Conservation (phyloP, 331 rosid genomes). For the Ulmus americana region DNA sequence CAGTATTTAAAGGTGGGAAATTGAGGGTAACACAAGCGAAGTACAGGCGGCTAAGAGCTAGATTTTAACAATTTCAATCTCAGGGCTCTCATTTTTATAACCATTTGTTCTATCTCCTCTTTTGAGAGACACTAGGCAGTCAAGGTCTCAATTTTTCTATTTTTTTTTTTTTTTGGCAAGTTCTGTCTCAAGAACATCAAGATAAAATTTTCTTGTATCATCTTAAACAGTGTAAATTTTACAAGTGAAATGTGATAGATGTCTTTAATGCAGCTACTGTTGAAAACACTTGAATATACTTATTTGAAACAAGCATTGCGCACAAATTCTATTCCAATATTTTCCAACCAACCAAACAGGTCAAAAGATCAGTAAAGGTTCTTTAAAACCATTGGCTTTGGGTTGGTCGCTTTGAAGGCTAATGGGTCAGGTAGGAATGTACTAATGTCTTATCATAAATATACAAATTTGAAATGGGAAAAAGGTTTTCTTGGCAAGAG, state of each 20-base stretch:
- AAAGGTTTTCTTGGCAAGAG: too few relatives aligned
- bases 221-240: constrained; percentile 39
- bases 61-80: constrained; percentile 20
- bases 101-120: constrained; percentile 28
- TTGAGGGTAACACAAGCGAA: constrained; percentile 2
- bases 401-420: too few relatives aligned
- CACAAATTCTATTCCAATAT: too few relatives aligned
- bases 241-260: constrained; percentile 23
- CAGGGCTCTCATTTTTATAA: constrained; percentile 23
- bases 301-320: too few relatives aligned
- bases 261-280: constrained; percentile 1
- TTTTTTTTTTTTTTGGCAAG: constrained; percentile 3
- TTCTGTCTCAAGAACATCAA: constrained; percentile 22
- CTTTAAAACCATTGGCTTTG: too few relatives aligned
- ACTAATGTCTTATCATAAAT: too few relatives aligned
- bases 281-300: neutral
- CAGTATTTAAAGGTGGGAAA: constrained; percentile 4
- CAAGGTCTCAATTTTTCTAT: constrained; percentile 4
- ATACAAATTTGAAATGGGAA: too few relatives aligned
- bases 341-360: too few relatives aligned
- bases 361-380: too few relatives aligned
- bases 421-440: too few relatives aligned
- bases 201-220: constrained; percentile 28
- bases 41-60: constrained; percentile 27
- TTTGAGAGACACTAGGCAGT: constrained; percentile 21